Percentiles rank a stretch among this genome's conserved stretches.
phyloP scores from a whole-genome alignment of 73 alveolate genomes.

The Halteria grandinella region DNA sequence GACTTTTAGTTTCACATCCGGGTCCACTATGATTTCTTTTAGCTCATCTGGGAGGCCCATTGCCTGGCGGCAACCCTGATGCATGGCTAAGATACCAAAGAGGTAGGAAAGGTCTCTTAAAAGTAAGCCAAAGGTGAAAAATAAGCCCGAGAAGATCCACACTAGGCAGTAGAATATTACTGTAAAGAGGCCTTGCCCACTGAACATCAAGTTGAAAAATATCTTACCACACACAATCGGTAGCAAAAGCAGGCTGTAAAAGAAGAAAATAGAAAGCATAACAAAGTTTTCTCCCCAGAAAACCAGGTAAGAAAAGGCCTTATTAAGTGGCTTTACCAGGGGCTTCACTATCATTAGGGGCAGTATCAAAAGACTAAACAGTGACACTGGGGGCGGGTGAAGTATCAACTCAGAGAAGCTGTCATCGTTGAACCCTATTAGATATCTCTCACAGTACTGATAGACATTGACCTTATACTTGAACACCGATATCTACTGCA shows the following conservation, averaged over 20 bases:
- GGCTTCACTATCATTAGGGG: conserved; percentile 10
- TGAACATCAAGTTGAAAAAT: conserved; percentile 1
- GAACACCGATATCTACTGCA: conserved; percentile 7
- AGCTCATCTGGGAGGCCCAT: conserved; percentile 35
- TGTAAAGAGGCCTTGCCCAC: conserved; percentile 37
- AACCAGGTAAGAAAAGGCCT: conserved; percentile 14
- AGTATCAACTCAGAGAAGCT: conserved; percentile 20
- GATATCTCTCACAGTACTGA: conserved; percentile 39
- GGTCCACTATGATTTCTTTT: conserved; percentile 17
- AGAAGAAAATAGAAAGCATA: background rate
- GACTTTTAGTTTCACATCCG: conserved; percentile 31
- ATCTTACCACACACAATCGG: conserved; percentile 31
- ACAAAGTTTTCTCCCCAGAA: conserved; percentile 54
- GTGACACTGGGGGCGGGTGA: conserved; percentile 35
- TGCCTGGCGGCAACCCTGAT: conserved; percentile 54
- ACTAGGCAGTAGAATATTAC: conserved; percentile 12
- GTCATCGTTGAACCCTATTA: conserved; percentile 23
- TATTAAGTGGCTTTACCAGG: conserved; percentile 4
- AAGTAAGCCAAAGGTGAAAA: conserved; percentile 12
- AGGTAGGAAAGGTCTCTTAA: conserved; percentile 56
- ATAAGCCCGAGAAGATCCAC: conserved; percentile 60
- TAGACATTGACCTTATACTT: conserved; percentile 35
- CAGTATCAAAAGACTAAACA: background rate
- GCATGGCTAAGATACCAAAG: conserved; percentile 49
- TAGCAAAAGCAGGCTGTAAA: conserved; percentile 12